These are phyloP conservation scores for Globisporangium splendens DNA, from an alignment of 352 stramenopile species.

Conservation along the genomic window DNA sequence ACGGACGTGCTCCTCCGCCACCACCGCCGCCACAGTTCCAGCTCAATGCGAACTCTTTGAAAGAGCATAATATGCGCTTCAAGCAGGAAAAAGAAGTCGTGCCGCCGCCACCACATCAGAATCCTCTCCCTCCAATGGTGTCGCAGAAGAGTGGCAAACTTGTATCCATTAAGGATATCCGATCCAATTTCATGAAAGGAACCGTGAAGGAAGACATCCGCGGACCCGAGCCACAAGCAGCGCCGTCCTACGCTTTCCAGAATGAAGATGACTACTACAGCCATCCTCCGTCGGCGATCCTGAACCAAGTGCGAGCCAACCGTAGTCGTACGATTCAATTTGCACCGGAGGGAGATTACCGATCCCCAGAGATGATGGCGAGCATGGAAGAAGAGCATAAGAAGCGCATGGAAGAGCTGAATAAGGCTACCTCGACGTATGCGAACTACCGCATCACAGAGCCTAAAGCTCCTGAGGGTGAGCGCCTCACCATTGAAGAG, in stretches of 20 bases:
- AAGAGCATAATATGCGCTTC: constrained; percentile 10
- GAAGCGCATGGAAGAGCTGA: constrained; percentile 35
- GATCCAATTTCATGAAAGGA: constrained; percentile 16
- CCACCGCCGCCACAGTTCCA: constrained; percentile 3
- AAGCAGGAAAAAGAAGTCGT: constrained; percentile 7
- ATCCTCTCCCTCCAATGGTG: neutral
- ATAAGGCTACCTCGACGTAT: constrained; percentile 5
- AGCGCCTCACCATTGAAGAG: neutral
- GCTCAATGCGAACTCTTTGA: constrained; percentile 5
- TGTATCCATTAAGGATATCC: constrained; percentile 37
- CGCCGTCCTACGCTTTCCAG: neutral
- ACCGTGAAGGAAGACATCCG: constrained; percentile 13
- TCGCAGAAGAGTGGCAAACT: constrained; percentile 24
- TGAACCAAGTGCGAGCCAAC: constrained; percentile 44
- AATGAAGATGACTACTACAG: constrained; percentile 20
- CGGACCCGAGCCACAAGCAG: neutral
- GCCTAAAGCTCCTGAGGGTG: constrained; percentile 2
- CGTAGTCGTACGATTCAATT: constrained; percentile 38
- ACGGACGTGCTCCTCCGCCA: constrained; percentile 3
- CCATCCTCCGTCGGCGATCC: constrained; percentile 36
- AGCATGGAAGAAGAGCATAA: constrained; percentile 41
- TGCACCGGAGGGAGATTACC: constrained; percentile 26
- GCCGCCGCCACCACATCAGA: neutral
- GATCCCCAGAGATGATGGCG: constrained; percentile 27
- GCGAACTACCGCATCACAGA: constrained; percentile 7